phyloP scores from a whole-genome alignment of 31 red algal species.

The Odonthalia washingtoniensis region DNA sequence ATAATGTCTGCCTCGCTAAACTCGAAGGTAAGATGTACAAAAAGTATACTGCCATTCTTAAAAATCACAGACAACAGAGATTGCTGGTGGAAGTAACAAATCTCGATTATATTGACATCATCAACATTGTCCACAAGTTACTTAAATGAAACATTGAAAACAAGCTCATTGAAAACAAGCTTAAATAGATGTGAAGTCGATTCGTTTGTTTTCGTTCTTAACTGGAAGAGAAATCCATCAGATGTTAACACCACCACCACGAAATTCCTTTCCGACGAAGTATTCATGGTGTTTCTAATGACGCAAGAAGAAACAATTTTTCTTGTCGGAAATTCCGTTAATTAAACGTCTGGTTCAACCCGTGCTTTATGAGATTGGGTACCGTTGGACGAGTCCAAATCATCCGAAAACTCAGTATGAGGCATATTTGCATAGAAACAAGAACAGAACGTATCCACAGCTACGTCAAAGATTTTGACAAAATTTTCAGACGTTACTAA shows the following conservation, averaged over 20 bases:
- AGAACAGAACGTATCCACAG: conserved; percentile 69
- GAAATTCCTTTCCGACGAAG: no score
- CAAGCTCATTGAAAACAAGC: conserved; percentile 42
- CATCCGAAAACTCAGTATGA: no score
- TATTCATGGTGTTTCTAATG: no score
- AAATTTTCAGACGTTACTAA: conserved; percentile 62
- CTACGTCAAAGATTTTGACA: conserved; percentile 78
- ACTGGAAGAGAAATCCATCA: conserved; percentile 38
- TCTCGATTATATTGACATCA: neutral
- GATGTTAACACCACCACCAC: conserved; percentile 50
- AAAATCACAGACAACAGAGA: conserved; percentile 53
- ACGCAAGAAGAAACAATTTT: no score
- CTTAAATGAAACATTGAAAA: no score
- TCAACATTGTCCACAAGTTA: neutral
- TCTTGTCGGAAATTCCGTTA: no score
- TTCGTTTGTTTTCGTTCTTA: conserved; percentile 16
- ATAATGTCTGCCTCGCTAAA: neutral
- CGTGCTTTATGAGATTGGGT: no score
- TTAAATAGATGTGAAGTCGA: conserved; percentile 1
- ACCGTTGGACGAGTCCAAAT: no score
- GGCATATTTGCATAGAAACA: conserved; percentile 66
- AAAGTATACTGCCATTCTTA: conserved; percentile 47
- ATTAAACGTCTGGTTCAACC: no score
- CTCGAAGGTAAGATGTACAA: conserved; percentile 17
- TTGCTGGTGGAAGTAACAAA: conserved; percentile 45